phyloP scores from a whole-genome alignment of 2,329 filamentous ascomycete species.

The Endoconidiophora polonica region DNA sequence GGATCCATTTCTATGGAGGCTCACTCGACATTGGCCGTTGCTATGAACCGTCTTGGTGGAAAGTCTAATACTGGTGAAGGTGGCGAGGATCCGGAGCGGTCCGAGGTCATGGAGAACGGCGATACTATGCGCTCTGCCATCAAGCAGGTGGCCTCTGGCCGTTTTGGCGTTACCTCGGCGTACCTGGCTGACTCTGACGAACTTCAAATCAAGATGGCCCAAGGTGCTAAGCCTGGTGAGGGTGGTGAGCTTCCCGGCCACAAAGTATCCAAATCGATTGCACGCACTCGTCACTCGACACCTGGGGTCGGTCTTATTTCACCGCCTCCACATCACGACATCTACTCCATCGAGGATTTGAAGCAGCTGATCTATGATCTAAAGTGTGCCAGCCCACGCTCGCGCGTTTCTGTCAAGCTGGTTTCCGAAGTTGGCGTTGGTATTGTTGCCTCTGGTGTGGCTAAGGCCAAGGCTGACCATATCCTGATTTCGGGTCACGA shows the following conservation, averaged over 20 bases:
- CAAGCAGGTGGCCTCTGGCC: constrained; percentile 90
- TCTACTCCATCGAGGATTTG: constrained; percentile 94
- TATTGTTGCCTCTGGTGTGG: constrained; percentile 93
- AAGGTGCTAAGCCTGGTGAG: constrained; percentile 94
- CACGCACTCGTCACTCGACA: constrained; percentile 85
- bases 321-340: constrained; percentile 91
- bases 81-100: constrained; percentile 88
- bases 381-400: constrained; percentile 86
- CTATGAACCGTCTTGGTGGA: constrained; percentile 90
- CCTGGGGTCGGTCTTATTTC: constrained; percentile 93
- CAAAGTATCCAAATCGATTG: constrained; percentile 90
- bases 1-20: constrained; percentile 98
- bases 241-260: constrained; percentile 93
- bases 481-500: constrained; percentile 95
- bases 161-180: constrained; percentile 89
- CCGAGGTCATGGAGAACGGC: constrained; percentile 69
- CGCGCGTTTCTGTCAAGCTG: constrained; percentile 89
- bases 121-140: constrained; percentile 96
- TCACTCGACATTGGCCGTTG: constrained; percentile 85
- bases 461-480: constrained; percentile 93
- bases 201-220: constrained; percentile 98
- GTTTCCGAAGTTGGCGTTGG: constrained; percentile 95
- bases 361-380: constrained; percentile 97
- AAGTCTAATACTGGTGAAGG: constrained; percentile 98
- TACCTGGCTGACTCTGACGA: constrained; percentile 93